Evolutionary conservation across 768 basidiomycete genomes (phyloP), one percentile per base, ranked within the genome.

Genomic region (Lactarius quietus): DNA sequence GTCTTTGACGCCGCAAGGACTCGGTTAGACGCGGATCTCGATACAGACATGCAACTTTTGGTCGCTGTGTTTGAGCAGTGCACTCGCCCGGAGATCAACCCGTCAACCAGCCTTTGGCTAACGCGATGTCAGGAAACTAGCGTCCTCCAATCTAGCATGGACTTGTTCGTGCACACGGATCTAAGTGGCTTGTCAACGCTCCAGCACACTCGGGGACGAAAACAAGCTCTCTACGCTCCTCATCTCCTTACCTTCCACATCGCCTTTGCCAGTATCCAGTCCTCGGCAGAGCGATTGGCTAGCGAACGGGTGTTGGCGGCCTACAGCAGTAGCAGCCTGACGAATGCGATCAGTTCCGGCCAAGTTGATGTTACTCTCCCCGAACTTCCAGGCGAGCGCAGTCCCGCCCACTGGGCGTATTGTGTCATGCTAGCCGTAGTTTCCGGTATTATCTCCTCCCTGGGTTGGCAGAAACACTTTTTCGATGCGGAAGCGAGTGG

Each of bases 191-290:
- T 87, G 17, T 85, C 88, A 15, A 87, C 92, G 68, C 74, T 90
- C 1, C 78, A 84, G 2, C 76, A 88, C 14, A 81, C 91, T 20
- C 78, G 88, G 26, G 72, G 82, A 1, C 83, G 84, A 53, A 87
- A 86, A 61, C 81, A 84, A 72, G 84, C 90, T 15, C 76, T 90
- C 31, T 93, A 93, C 71, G 81, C 89, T 0, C 86, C 89, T 0
- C 89, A 92, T 70, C 79, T 96, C 63, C 84, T 97, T 61, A 78
- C 88, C 35, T 92, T 97, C 78, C 93, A 96, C 72, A 89, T 94
- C 80, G 85, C 91, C 1, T 77, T 97, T 23, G 92, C 90, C 18
- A 85, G 85, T 64, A 82, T 90, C 60, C 84, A 88, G 0, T 81
- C 84, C 1, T 87, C 92, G 0, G 93, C 95, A 0, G 94, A 96